Evolutionary conservation across 176 grass and related monocot genomes (phyloP).

Genomic region (maize (Zea mays)): Zm-B73-REFERENCE-NAM-5.0 NC_050105.1:11188501-11189000

Average conservation of each 20-base stretch:
- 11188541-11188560: neutral
- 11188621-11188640: constrained; percentile 45
- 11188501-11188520: constrained; percentile 52
- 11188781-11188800: neutral
- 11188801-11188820: neutral
- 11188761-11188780: neutral
- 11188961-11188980: constrained; percentile 51
- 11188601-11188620: constrained; percentile 47
- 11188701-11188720: constrained; percentile 38
- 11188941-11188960: constrained; percentile 41
- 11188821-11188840: constrained; percentile 2
- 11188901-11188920: constrained; percentile 60
- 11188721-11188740: constrained; percentile 34
- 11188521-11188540: neutral
- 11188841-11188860: constrained; percentile 38
- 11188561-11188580: neutral
- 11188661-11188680: constrained; percentile 44
- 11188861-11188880: constrained; percentile 49
- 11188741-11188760: neutral
- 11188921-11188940: constrained; percentile 53
- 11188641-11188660: constrained; percentile 51
- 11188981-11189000: constrained; percentile 44
- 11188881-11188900: constrained; percentile 57
- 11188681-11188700: constrained; percentile 14
- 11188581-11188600: neutral